phyloP scores from a whole-genome alignment of 768 basidiomycete genomes.

The Artomyces pyxidatus region DNA sequence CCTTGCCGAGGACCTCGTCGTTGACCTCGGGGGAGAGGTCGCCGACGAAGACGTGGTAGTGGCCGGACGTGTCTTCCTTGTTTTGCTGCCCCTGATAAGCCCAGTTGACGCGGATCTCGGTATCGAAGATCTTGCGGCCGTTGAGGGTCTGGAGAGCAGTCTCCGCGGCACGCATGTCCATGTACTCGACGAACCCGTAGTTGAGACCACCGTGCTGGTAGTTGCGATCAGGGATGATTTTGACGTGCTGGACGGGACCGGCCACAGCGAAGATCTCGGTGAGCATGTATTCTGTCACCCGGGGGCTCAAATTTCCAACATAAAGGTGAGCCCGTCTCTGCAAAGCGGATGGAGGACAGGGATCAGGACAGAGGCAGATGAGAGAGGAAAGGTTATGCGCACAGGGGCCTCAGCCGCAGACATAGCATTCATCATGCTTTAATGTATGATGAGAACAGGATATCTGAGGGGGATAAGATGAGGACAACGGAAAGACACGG shows the following conservation, averaged over 20 bases:
- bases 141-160: constrained; percentile 98
- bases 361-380: background rate
- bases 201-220: constrained; percentile 99
- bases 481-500: constrained; percentile 14
- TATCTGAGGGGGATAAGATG: background rate
- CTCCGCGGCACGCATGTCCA: constrained; percentile 97
- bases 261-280: constrained; percentile 96
- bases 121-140: constrained; percentile 99
- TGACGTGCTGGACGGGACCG: constrained; percentile 96
- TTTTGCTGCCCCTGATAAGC: constrained; percentile 97
- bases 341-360: constrained; percentile 16
- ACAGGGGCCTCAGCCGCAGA: constrained; percentile 72
- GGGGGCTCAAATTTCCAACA: constrained; percentile 94
- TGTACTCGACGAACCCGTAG: constrained; percentile 99
- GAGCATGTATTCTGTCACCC: constrained; percentile 99
- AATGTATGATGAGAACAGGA: constrained; percentile 21
- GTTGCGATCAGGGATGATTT: constrained; percentile 99
- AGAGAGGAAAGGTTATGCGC: constrained; percentile 25
- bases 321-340: constrained; percentile 95
- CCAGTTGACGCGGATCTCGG: constrained; percentile 99
- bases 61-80: constrained; percentile 96
- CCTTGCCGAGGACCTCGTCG: constrained; percentile 93
- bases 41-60: constrained; percentile 99
- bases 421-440: constrained; percentile 65
- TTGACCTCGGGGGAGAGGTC: constrained; percentile 99